Percentiles rank a stretch among this genome's conserved stretches.
phyloP scores from a whole-genome alignment of 2,329 filamentous ascomycete genomes.

The Tolypocladium album region DNA sequence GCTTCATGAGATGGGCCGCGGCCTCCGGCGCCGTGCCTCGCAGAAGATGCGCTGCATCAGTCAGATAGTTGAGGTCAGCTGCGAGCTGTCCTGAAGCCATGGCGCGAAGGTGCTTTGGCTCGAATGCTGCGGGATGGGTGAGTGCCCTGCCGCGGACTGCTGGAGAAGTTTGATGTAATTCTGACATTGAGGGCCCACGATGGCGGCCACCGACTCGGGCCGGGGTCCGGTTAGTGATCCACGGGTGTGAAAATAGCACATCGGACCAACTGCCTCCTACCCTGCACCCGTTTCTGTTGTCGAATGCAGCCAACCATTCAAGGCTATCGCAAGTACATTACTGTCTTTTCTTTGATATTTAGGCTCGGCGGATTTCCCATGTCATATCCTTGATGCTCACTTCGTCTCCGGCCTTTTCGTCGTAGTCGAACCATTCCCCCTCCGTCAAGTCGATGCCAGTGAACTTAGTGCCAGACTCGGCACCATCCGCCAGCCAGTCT shows the following conservation, averaged over 20 bases:
- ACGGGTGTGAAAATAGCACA: neutral
- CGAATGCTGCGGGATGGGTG: neutral
- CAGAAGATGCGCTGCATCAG: conserved; percentile 49
- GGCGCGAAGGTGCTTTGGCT: neutral
- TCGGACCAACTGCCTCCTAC: neutral
- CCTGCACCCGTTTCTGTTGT: neutral
- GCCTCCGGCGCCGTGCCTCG: conserved; percentile 39
- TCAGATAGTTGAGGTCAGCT: conserved; percentile 31
- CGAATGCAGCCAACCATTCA: neutral
- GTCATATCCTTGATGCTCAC: conserved; percentile 84
- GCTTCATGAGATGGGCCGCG: conserved; percentile 49
- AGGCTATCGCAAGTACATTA: neutral
- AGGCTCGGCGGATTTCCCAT: conserved; percentile 74
- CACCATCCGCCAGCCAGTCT: conserved; percentile 77
- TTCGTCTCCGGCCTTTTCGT: conserved; percentile 85
- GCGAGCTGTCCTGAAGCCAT: conserved; percentile 12
- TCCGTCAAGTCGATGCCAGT: conserved; percentile 71
- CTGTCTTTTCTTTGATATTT: conserved; percentile 8
- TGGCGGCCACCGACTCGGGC: neutral
- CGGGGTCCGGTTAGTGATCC: neutral
- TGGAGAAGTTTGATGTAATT: neutral
- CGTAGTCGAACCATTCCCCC: conserved; percentile 96
- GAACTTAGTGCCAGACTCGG: conserved; percentile 75
- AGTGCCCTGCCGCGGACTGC: neutral
- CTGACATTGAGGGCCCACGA: neutral